Evolutionary conservation across 1,139 yeast genomes (phyloP), one percentile per base, ranked within the genome.

Genomic region (Suhomyces ambrosiae): DNA sequence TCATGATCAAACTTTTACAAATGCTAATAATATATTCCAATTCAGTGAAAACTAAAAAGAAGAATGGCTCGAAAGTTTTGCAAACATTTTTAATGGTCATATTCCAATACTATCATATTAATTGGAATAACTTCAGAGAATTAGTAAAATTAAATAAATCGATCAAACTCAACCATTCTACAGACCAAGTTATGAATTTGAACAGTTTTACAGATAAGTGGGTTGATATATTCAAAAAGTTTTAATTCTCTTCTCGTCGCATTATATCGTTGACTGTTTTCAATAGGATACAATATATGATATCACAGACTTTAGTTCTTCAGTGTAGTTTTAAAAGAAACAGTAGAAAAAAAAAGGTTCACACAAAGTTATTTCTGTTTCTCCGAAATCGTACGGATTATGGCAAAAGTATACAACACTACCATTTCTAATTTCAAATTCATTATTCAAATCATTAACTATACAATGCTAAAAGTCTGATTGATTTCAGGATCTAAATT

Each of bases 31-130:
- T 68, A 4, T 67, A 66, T 49, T 61, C 72, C 11, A 58, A 58
- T 41, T 63, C 74, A n/a, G 47, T 56, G 7, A 65, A 65, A 38
- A 60, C 65, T 13, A 63, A 57, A 37, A 42, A 48, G 18, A 61
- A 61, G 41, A 66, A 68, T 37, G 60, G 58, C 35, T 32, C 53
- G 23, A 68, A 62, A 41, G 46, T 69, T 8, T 38, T 63, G 36
- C 68, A 69, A 47, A 56, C 70, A 26, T 65, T 68, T 38, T 48
- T 65, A 44, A 52, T 68, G 40, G 58, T 61, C 1, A 49, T 70
- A 4, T 64, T 70, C 44, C 58, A 61, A 37, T 68, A 57, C 46
- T 69, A 71, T 47, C 77, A 71, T 50, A 61, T 71, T 33, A 67
- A 67, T 47, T 71, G 76, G 76, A 66, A 65, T 48, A 56, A 58